These are phyloP conservation scores for Daldinia eschscholtzii DNA, from an alignment of 2,329 filamentous ascomycete genomes.

Conservation along the genomic window DNA sequence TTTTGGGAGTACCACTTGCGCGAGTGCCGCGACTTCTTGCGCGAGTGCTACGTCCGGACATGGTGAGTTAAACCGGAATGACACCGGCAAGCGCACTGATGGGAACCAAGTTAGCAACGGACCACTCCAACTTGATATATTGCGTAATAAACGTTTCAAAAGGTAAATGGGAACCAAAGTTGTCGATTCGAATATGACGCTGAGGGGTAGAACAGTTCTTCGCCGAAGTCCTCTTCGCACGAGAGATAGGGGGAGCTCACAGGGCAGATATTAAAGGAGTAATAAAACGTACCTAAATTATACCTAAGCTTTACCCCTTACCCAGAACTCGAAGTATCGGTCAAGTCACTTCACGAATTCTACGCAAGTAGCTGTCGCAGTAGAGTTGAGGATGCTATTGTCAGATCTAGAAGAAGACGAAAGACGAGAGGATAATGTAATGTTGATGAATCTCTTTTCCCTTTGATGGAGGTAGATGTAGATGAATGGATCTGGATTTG, in stretches of 20 bases:
- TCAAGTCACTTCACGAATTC: conserved; percentile 21
- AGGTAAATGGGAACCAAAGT: neutral
- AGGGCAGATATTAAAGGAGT: neutral
- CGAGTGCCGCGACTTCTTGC: conserved; percentile 20
- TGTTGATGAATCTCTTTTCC: conserved; percentile 8
- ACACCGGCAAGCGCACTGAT: neutral
- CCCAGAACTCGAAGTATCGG: conserved; percentile 15
- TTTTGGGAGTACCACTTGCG: neutral
- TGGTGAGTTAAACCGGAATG: conserved; percentile 11
- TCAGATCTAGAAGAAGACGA: conserved; percentile 12
- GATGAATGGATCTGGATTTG: conserved; percentile 43
- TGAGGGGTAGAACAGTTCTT: neutral
- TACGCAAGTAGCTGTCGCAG: conserved; percentile 13
- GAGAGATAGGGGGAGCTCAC: neutral
- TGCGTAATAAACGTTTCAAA: neutral
- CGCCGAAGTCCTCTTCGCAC: neutral
- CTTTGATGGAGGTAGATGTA: conserved; percentile 35
- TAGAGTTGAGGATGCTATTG: neutral
- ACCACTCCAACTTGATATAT: neutral
- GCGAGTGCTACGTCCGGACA: conserved; percentile 33
- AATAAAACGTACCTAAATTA: conserved; percentile 22
- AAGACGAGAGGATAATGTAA: conserved; percentile 21
- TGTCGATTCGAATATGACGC: neutral
- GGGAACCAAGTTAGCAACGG: neutral
- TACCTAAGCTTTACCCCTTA: conserved; percentile 31